A percentile compares a stretch with the other conserved stretches of the same genome.
Evolutionary conservation across 2,329 filamentous ascomycete genomes (phyloP).

Genomic region (Diaporthe ilicicola): DNA sequence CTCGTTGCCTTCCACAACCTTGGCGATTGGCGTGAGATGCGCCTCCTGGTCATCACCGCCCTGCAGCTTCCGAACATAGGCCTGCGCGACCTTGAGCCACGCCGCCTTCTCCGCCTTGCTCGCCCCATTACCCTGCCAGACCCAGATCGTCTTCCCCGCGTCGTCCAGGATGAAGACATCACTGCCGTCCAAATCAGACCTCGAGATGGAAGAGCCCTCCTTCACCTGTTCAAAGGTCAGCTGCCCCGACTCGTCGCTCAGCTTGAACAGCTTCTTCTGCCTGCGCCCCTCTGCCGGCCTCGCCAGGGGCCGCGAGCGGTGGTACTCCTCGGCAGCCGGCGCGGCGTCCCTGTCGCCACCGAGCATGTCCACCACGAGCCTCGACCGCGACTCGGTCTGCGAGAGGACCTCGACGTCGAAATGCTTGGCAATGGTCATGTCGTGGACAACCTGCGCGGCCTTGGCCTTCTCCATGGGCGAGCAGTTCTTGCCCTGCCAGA

Average conservation of each 20-base stretch:
- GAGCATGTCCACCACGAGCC: slow-evolving; percentile 64
- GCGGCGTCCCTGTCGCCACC: slow-evolving; percentile 54
- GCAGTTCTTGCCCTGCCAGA: slow-evolving; percentile 73
- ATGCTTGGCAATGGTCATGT: slow-evolving; percentile 70
- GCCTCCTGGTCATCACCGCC: slow-evolving; percentile 44
- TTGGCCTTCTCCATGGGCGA: slow-evolving; percentile 76
- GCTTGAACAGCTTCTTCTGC: slow-evolving; percentile 62
- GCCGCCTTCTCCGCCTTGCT: slow-evolving; percentile 65
- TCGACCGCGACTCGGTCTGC: slow-evolving; percentile 65
- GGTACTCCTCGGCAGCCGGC: slow-evolving; percentile 54
- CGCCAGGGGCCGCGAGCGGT: slow-evolving; percentile 50
- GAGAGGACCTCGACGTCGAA: slow-evolving; percentile 71
- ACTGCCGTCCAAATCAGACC: slow-evolving; percentile 61
- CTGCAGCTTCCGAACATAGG: slow-evolving; percentile 57
- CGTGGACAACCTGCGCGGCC: slow-evolving; percentile 72
- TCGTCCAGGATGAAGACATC: slow-evolving; percentile 72
- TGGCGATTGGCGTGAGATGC: slow-evolving; percentile 61
- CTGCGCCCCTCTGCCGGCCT: slow-evolving; percentile 39
- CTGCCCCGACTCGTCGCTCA: slow-evolving; percentile 68
- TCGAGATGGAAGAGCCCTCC: slow-evolving; percentile 56
- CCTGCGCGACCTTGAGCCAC: slow-evolving; percentile 69
- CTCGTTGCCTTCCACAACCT: slow-evolving; percentile 65
- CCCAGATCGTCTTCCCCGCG: slow-evolving; percentile 66
- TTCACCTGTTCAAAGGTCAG: slow-evolving; percentile 67
- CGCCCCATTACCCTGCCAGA: slow-evolving; percentile 70